Evolutionary conservation across 805 yeast genomes (phyloP), one percentile per base, ranked within the genome.

Genomic region (Blastobotrys terrestris): DNA sequence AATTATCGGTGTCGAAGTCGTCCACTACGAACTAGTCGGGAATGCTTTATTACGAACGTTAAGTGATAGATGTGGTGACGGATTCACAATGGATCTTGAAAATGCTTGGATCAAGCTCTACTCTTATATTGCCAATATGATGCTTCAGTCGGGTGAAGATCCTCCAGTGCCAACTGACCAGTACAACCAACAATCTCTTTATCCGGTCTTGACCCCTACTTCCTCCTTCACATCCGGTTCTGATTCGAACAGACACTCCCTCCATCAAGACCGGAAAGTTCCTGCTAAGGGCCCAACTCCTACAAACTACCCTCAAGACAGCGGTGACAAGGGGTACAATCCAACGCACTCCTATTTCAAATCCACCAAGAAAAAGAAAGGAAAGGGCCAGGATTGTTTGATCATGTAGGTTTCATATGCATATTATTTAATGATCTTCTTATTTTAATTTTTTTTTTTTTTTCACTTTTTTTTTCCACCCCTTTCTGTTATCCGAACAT

Each of bases 1-100:
- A 58, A 82, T 87, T 49, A 70, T 87, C 55, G 88, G 87, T 14
- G 84, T 86, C 41, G 89, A 84, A 18, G 58, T 58, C 22, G 57
- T 49, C 20, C 65, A 64, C 52, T 63, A 59, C 51, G 67, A 63
- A 48, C 51, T 59, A 42, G 63, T 63, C 18, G 67, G 67, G 16
- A 57, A 56, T 42, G 66, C 66, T 15, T 49, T 63, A 48, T 52
- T 63, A 21, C 50, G 54, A 22, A 64, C 67, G 13, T 52, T 63
- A 43, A 55, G 56, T 16, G 66, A 63, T 51, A 48, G 67, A 20
- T 49, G 52, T 31, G 63, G 62, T 6, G 58, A 55, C 46, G 49
- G 42, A 7, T 63, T 63, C 51, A 57, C 65, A 18, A 40, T 60
- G 20, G 67, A 63, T 26, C 48, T 60, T 42, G 67, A 63, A 39